These are phyloP conservation scores for Adansonia madagascariensis DNA, from an alignment of 441 rosid genomes.

Conservation along the genomic window DNA sequence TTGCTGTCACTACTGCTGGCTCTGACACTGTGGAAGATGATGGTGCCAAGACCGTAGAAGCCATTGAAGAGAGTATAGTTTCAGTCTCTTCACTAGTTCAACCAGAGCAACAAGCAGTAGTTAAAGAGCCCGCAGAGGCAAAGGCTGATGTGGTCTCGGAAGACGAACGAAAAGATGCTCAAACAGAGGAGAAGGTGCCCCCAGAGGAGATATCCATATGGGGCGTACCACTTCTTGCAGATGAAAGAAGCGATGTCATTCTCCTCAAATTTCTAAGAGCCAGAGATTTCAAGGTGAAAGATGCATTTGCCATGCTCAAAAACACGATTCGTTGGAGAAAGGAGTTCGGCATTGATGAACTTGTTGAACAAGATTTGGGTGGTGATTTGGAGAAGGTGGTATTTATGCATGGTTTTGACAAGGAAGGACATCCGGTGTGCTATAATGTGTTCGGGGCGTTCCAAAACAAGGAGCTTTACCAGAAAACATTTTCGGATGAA, in stretches of 20 bases:
- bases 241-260: slow-evolving; percentile 52
- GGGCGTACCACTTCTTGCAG: slow-evolving; percentile 54
- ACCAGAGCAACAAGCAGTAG: slow-evolving; percentile 1
- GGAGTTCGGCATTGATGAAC: slow-evolving; percentile 48
- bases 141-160: neutral
- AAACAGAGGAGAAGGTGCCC: slow-evolving; percentile 13
- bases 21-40: slow-evolving; percentile 49
- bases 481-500: slow-evolving; percentile 43
- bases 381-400: slow-evolving; percentile 46
- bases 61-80: slow-evolving; percentile 67
- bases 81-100: slow-evolving; percentile 50
- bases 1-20: neutral
- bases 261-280: slow-evolving; percentile 59
- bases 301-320: slow-evolving; percentile 53
- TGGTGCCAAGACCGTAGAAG: slow-evolving; percentile 69
- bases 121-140: neutral
- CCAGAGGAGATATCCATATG: slow-evolving; percentile 53
- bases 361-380: slow-evolving; percentile 35
- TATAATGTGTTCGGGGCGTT: slow-evolving; percentile 54
- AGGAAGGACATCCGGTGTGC: slow-evolving; percentile 54
- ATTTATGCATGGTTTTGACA: slow-evolving; percentile 49
- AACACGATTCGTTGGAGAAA: slow-evolving; percentile 57
- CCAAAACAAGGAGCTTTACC: slow-evolving; percentile 50
- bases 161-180: neutral
- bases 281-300: slow-evolving; percentile 59